Percentiles rank a stretch among this genome's conserved stretches.
phyloP scores from a whole-genome alignment of 2,329 filamentous ascomycete species.

The Sarocladiaceae sp. region DNA sequence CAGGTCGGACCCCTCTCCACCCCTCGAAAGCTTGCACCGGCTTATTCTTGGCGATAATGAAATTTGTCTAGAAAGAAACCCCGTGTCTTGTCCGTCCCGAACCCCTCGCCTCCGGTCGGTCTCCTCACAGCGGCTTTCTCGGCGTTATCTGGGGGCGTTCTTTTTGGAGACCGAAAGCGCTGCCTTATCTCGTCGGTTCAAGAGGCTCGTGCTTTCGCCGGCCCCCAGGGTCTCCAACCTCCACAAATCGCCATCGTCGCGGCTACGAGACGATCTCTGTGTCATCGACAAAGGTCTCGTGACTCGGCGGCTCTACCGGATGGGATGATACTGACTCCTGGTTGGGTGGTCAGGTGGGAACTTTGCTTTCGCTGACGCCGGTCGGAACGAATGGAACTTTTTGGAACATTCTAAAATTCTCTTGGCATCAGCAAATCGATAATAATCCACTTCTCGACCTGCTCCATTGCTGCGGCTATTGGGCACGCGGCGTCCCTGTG shows the following conservation, averaged over 20 bases:
- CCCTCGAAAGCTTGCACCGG: background rate
- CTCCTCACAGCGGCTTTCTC: background rate
- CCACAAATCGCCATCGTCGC: background rate
- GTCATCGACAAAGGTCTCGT: background rate
- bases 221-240: background rate
- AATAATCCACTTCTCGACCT: background rate
- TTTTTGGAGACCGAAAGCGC: too few species aligned
- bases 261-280: background rate
- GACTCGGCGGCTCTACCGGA: background rate
- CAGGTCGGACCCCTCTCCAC: background rate
- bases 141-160: background rate
- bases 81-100: background rate
- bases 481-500: background rate
- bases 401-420: constrained; percentile 7
- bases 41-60: constrained; percentile 7
- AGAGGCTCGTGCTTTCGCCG: too few species aligned
- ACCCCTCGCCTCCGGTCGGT: background rate
- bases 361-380: background rate
- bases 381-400: constrained; percentile 3
- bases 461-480: background rate
- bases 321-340: background rate
- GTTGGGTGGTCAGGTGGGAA: background rate
- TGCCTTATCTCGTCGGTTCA: too few species aligned
- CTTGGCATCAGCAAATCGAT: background rate
- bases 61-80: constrained; percentile 1